phyloP scores from a whole-genome alignment of 2,329 filamentous ascomycete genomes.

The Sarocladiaceae sp. region DNA sequence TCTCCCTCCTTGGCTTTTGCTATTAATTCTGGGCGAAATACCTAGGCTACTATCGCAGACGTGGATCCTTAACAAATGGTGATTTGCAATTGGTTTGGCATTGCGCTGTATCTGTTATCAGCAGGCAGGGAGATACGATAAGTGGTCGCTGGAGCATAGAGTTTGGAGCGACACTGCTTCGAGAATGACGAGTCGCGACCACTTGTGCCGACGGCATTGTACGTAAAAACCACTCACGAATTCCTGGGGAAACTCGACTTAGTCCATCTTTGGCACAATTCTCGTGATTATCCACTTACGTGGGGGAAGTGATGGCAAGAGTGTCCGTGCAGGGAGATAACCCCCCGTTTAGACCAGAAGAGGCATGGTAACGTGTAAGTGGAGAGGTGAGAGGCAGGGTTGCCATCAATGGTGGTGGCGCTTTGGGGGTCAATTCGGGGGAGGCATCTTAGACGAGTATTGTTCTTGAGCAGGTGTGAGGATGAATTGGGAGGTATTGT shows the following conservation, averaged over 20 bases:
- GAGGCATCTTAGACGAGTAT: not conserved
- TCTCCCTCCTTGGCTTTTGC: too few species aligned
- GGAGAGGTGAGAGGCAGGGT: not conserved
- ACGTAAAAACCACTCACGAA: not conserved
- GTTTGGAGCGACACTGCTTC: too few species aligned
- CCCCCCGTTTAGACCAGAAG: not conserved
- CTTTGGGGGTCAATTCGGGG: conserved; percentile 1
- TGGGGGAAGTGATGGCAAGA: too few species aligned
- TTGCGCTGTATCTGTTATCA: not conserved
- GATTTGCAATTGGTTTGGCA: not conserved
- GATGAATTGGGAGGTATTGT: too few species aligned
- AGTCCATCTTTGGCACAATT: not conserved
- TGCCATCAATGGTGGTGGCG: not conserved
- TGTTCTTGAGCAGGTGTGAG: too few species aligned
- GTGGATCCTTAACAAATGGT: too few species aligned
- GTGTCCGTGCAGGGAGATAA: too few species aligned
- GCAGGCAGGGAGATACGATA: not conserved
- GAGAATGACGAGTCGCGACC: too few species aligned
- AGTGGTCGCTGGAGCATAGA: conserved; percentile 4
- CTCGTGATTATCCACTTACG: not conserved
- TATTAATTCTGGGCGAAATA: not conserved
- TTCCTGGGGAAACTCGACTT: not conserved
- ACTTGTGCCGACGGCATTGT: not conserved
- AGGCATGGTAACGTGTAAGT: not conserved
- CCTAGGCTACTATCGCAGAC: too few species aligned